Evolutionary conservation across 768 basidiomycete species (phyloP), one percentile per base, ranked within the genome.

Genomic region (Lanmaoa pseudosensibilis): DNA sequence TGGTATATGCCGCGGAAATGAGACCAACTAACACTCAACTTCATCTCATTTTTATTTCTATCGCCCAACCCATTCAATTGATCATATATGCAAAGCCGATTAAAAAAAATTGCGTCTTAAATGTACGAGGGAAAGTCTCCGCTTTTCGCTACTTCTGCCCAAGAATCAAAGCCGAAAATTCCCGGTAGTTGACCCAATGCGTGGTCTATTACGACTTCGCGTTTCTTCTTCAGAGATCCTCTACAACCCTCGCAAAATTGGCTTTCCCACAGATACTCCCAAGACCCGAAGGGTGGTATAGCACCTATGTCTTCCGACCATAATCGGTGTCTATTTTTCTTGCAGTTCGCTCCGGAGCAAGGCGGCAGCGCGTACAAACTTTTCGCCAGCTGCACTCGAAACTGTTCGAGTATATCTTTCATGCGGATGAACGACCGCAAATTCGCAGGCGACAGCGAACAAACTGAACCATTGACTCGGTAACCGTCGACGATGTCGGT

Each of bases 1-100:
- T 67, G 69, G 59, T 60, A 52, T 66, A 68, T 70, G 69, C 59
- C 55, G 58, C 64, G 52, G 67, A 58, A 69, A 56, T 46, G 43
- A 65, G 46, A 56, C 30, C 30, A 34, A 36, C 18, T 27, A 37
- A 44, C 33, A n/a, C 39, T 5, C n/a, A n/a, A 53, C 32, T 30
- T 34, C 25, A 32, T 19, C 21, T 19, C 15, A 18, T 5, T 7
- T 15, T 27, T 13, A 15, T 6, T 37, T 23, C n/a, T 23, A 16
- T 13, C 15, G n/a, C 5, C n/a, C 18, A 9, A 7, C 33, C n/a
- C n/a, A 11, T n/a, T 40, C 25, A 38, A 37, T 12, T 49, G 36
- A 38, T 38, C 36, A n/a, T n/a, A n/a, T n/a, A n/a, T n/a, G 30
- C 11, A 36, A 15, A 27, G 18, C 10, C 19, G 9, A 23, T 16